Evolutionary conservation across 176 grass and related monocot genomes (phyloP).

Genomic region (Eleusine coracana): DNA sequence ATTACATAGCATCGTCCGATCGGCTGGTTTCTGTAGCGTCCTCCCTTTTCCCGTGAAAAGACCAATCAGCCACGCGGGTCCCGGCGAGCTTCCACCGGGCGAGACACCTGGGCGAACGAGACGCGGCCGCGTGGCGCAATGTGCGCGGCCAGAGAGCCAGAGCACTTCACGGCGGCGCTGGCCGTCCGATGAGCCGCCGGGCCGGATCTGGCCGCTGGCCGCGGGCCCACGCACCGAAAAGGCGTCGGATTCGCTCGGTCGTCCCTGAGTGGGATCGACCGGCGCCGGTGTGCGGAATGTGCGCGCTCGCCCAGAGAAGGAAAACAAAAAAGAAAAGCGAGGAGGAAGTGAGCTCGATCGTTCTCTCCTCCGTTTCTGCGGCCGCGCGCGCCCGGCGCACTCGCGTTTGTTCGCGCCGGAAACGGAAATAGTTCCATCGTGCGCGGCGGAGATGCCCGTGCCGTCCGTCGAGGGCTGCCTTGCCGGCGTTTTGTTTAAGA

Average conservation of each 20-base stretch:
- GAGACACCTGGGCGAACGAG: conserved; percentile 28
- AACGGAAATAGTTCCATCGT: conserved; percentile 42
- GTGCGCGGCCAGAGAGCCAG: not conserved
- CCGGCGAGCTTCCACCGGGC: not conserved
- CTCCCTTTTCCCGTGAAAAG: conserved; percentile 11
- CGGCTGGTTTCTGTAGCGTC: not conserved
- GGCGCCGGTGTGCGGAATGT: not conserved
- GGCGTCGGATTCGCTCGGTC: conserved; percentile 25
- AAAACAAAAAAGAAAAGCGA: not conserved
- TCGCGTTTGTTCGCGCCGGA: conserved; percentile 17
- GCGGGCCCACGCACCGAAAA: not conserved
- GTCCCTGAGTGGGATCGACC: conserved; percentile 16
- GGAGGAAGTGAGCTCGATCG: not conserved
- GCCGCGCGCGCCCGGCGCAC: conserved; percentile 47
- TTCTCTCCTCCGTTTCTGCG: conserved; percentile 17
- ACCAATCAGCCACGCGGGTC: not conserved
- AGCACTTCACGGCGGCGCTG: not conserved
- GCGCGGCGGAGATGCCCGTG: not conserved
- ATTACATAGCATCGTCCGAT: not conserved
- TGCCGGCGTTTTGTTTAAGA: too few species aligned
- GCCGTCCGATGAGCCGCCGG: conserved; percentile 31
- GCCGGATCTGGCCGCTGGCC: not conserved
- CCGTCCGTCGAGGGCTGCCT: not conserved
- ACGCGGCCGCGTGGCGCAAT: not conserved
- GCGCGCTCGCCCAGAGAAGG: not conserved